Conservation (phyloP, 1,284 basidiomycete genomes). For the Fistulina hepatica region DNA sequence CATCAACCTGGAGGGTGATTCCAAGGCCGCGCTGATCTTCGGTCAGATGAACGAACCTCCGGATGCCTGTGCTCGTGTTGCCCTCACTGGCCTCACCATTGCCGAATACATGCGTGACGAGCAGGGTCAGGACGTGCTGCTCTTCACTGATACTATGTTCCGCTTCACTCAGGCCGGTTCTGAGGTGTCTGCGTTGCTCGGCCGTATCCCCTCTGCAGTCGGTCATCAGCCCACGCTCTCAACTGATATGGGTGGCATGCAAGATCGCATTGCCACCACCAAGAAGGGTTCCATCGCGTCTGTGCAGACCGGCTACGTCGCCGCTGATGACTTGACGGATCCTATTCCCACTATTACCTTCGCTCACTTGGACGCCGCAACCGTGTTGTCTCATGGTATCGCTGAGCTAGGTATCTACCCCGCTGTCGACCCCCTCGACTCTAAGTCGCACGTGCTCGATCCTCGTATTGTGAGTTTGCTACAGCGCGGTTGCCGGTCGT, state of each 20-base stretch:
- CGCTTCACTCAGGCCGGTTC: constrained; percentile 99
- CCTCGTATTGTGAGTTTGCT: constrained; percentile 85
- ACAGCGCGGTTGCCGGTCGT: not conserved
- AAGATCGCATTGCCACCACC: constrained; percentile 98
- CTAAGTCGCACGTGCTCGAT: constrained; percentile 99
- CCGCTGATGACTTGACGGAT: constrained; percentile 99
- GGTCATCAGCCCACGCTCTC: constrained; percentile 99
- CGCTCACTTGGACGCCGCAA: constrained; percentile 99
- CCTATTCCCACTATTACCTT: constrained; percentile 98
- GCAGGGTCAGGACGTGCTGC: constrained; percentile 98
- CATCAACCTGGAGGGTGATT: constrained; percentile 97
- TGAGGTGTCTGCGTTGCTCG: constrained; percentile 97
- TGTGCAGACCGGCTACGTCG: constrained; percentile 98
- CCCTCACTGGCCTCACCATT: constrained; percentile 96
- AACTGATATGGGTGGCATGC: constrained; percentile 99
- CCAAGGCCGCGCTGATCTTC: constrained; percentile 99
- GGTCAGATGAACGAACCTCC: constrained; percentile 99
- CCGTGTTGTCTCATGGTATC: constrained; percentile 96
- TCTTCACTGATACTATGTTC: constrained; percentile 99
- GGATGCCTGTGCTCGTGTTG: constrained; percentile 99
- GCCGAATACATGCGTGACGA: constrained; percentile 99
- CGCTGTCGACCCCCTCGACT: constrained; percentile 97
- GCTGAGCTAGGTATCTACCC: constrained; percentile 99
- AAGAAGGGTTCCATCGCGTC: constrained; percentile 99
- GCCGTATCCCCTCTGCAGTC: constrained; percentile 99